Percentiles rank a stretch among this genome's conserved stretches.
Evolutionary conservation across 768 basidiomycete species (phyloP).

Genomic region (Leccinellum rugosiceps): DNA sequence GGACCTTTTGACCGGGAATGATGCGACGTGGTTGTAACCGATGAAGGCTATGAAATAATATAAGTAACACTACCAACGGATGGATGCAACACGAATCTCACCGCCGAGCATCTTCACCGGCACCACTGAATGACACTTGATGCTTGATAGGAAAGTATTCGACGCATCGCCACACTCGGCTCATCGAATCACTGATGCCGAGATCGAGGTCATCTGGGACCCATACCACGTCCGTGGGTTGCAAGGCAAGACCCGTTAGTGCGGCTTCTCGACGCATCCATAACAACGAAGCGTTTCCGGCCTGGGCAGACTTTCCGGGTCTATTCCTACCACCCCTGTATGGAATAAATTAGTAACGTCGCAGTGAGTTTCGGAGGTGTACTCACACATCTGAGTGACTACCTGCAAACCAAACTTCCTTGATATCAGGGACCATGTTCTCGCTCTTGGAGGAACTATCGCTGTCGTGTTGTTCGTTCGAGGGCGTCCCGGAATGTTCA

Average conservation of each 20-base stretch:
- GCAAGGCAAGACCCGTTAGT: slow-evolving; percentile 23
- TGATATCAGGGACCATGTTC: slow-evolving; percentile 31
- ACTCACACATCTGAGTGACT: slow-evolving; percentile 36
- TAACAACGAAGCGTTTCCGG: slow-evolving; percentile 25
- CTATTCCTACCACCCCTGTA: slow-evolving; percentile 23
- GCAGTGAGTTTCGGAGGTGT: neutral
- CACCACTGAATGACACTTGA: slow-evolving; percentile 20
- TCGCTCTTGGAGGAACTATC: neutral
- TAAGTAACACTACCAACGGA: neutral
- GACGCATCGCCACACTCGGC: slow-evolving; percentile 7
- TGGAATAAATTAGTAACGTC: neutral
- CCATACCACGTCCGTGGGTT: slow-evolving; percentile 27
- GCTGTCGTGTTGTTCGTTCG: neutral
- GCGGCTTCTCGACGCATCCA: slow-evolving; percentile 36
- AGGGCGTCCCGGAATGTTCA: neutral
- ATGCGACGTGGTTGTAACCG: slow-evolving; percentile 23
- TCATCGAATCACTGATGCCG: slow-evolving; percentile 23
- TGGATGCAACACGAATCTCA: neutral
- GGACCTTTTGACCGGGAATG: slow-evolving; percentile 26
- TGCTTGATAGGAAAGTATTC: slow-evolving; percentile 26
- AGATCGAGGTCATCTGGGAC: slow-evolving; percentile 25
- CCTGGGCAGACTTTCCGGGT: slow-evolving; percentile 19
- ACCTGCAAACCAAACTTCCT: slow-evolving; percentile 69
- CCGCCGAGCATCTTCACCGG: slow-evolving; percentile 15
- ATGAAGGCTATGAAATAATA: slow-evolving; percentile 12